Evolutionary conservation across 331 rosid genomes (phyloP).

Genomic region (Pyrus hybrid): DNA sequence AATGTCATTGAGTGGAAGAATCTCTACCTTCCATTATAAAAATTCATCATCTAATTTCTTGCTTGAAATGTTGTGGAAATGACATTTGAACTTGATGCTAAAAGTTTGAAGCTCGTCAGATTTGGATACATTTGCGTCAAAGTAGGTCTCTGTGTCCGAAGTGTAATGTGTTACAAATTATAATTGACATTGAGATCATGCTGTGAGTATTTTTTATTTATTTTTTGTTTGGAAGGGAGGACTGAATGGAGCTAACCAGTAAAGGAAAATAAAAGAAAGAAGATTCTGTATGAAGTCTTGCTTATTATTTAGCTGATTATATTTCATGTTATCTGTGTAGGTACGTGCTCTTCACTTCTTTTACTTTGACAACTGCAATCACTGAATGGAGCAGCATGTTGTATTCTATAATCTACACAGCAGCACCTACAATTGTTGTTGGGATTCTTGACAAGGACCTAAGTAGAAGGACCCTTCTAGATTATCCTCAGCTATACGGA

Average conservation of each 20-base stretch:
- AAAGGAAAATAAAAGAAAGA: background rate
- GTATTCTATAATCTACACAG: constrained; percentile 66
- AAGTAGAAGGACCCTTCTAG: constrained; percentile 64
- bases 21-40: background rate
- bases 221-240: background rate
- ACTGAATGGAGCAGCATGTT: constrained; percentile 85
- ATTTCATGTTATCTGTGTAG: constrained; percentile 28
- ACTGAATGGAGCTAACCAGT: background rate
- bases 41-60: background rate
- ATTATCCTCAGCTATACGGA: constrained; percentile 72
- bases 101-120: background rate
- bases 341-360: constrained; percentile 71
- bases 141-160: background rate
- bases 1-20: background rate
- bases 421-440: constrained; percentile 72
- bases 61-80: background rate
- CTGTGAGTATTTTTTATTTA: too few species aligned
- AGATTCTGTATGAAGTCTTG: background rate
- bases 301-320: background rate
- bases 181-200: background rate
- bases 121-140: background rate
- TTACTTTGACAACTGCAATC: constrained; percentile 70
- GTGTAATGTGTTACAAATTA: background rate
- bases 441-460: constrained; percentile 93
- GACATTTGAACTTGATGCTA: background rate